Base-by-base conservation (phyloP, 805 yeast genomes). In the Starmerella davenportii region DNA sequence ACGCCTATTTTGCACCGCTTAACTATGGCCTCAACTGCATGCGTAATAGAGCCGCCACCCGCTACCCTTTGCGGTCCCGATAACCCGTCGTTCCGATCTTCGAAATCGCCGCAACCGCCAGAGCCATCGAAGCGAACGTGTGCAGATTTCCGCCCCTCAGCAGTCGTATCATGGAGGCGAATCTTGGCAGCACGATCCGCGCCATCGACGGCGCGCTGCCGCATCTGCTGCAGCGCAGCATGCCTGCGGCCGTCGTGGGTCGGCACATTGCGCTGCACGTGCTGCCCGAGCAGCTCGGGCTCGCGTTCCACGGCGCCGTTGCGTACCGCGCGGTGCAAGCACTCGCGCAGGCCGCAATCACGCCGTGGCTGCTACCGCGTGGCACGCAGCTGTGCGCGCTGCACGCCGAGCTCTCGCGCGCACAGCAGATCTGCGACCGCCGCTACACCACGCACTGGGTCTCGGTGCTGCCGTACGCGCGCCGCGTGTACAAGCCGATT, bases 231-330 rank as follows among this genome's bases (percentile, higher is more conserved):
- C 46, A 46, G 21, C 33, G 36, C 21, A 41, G 48, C 1, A 43
- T 55, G 33, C 57, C 59, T 2, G 23, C 39, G 24, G 39, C 42
- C 9, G 35, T 56, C n/a, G 44, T 57, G 29, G 49, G 55, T 34
- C 48, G 44, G 25, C 43, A 51, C 33, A 47, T 57, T 30, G 36
- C 39, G 11, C 46, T 57, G 34, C 44, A 40, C 21, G 34, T 56
- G 16, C 46, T 53, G 35, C 60, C 60, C 23, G 57, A 51, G 38
- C 38, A 52, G 7, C 56, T 49, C 33, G 45, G 44, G 35, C 49
- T 57, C 14, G 39, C 42, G 16, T 51, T 55, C 23, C 39, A 38
- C 28, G 61, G 61, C n/a, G 30, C 46, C 17, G 38, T 41, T 3
- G 47, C 55, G 13, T 56, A 55, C 42, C 39, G 37, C 15, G 45